Percentiles rank a stretch among this genome's conserved stretches.
phyloP scores from a whole-genome alignment of 2,329 filamentous ascomycete genomes.

The Geosmithia putterillii region DNA sequence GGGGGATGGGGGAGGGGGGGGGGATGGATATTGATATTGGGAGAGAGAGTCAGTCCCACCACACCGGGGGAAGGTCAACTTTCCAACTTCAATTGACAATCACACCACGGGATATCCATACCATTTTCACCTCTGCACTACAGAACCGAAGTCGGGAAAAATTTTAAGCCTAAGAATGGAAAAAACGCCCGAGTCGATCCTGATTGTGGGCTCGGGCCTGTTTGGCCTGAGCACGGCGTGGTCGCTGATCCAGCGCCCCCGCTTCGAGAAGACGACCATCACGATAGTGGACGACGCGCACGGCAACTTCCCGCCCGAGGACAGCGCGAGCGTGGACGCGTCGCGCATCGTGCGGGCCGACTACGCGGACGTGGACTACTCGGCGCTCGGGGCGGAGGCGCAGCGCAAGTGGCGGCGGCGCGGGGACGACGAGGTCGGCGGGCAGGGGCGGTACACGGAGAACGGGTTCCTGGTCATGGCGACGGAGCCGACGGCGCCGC shows the following conservation, averaged over 20 bases:
- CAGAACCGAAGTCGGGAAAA: no score
- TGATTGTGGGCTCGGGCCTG: constrained; percentile 58
- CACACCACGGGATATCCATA: no score
- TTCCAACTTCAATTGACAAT: no score
- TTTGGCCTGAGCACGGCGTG: constrained; percentile 53
- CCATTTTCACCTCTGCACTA: no score
- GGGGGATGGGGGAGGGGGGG: no score
- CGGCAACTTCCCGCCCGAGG: constrained; percentile 46
- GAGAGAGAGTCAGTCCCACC: no score
- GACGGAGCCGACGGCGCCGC: constrained; percentile 21
- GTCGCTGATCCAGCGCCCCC: constrained; percentile 51
- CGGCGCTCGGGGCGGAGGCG: constrained; percentile 58
- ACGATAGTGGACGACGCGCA: constrained; percentile 44
- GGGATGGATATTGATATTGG: no score
- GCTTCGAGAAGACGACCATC: constrained; percentile 39
- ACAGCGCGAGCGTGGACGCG: constrained; percentile 49
- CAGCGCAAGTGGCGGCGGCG: constrained; percentile 55
- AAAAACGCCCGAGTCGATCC: constrained; percentile 33
- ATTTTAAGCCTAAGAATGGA: constrained; percentile 14
- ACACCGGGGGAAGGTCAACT: no score
- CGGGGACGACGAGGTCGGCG: constrained; percentile 42
- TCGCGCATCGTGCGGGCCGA: constrained; percentile 59
- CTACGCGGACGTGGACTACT: constrained; percentile 71
- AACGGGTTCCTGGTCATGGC: constrained; percentile 55
- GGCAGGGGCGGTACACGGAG: constrained; percentile 57